phyloP scores from a whole-genome alignment of 768 basidiomycete species.

The Baorangia bicolor region DNA sequence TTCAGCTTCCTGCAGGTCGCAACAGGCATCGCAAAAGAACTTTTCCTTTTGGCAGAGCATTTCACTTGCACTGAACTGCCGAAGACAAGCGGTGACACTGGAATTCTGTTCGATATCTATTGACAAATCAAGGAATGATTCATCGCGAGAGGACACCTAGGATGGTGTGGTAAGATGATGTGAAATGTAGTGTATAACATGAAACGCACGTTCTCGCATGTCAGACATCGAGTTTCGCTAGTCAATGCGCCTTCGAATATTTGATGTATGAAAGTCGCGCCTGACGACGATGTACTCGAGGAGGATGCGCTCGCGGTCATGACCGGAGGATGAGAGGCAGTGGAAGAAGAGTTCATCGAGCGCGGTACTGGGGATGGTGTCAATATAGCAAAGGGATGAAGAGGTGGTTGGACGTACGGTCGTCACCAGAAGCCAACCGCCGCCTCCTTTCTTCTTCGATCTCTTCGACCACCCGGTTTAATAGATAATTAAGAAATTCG shows the following conservation, averaged over 20 bases:
- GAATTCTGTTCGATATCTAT: constrained; percentile 99
- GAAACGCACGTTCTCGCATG: constrained; percentile 87
- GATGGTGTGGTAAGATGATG: constrained; percentile 10
- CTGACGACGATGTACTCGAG: constrained; percentile 45
- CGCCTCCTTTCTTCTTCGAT: constrained; percentile 70
- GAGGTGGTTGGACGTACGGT: constrained; percentile 51
- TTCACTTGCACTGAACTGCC: constrained; percentile 96
- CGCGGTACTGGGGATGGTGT: constrained; percentile 47
- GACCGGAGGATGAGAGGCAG: constrained; percentile 40
- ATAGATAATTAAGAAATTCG: constrained; percentile 92
- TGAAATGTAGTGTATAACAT: constrained; percentile 1
- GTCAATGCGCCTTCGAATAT: constrained; percentile 94
- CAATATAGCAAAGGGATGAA: constrained; percentile 4
- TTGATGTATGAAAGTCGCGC: constrained; percentile 81
- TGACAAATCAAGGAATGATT: constrained; percentile 96
- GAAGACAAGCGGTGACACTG: constrained; percentile 91
- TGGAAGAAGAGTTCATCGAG: constrained; percentile 57
- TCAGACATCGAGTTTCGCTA: constrained; percentile 95
- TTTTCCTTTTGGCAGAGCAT: constrained; percentile 99
- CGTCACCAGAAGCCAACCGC: constrained; percentile 50
- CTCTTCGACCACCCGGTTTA: constrained; percentile 94
- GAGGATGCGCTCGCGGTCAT: constrained; percentile 46
- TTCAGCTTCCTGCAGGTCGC: constrained; percentile 96
- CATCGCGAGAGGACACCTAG: constrained; percentile 89
- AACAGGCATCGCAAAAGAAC: constrained; percentile 97